Conservation (phyloP, 1,139 yeast genomes). For the Suhomyces wounanorum region DNA sequence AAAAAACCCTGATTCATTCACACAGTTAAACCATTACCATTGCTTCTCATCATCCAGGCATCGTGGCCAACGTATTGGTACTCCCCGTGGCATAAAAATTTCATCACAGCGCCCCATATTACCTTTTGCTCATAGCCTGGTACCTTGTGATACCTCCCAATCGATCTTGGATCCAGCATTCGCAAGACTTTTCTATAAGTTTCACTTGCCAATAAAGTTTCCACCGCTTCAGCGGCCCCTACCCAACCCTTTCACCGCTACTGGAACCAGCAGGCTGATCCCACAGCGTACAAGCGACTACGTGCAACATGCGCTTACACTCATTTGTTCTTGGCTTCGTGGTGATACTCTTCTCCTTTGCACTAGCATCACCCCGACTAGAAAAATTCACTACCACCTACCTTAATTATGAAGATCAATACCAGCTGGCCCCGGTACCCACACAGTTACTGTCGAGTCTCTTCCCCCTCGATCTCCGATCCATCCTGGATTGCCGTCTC, state of each 20-base stretch:
- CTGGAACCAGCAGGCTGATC: not conserved
- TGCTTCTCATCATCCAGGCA: not conserved
- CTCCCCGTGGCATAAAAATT: not conserved
- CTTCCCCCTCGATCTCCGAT: slow-evolving; percentile 40
- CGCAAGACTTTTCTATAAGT: not conserved
- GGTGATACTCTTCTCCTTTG: slow-evolving; percentile 8
- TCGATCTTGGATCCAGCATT: not conserved
- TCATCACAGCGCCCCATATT: not conserved
- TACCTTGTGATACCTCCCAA: not conserved
- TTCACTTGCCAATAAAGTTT: not conserved
- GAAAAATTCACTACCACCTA: slow-evolving; percentile 24
- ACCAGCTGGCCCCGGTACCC: slow-evolving; percentile 7
- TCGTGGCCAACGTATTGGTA: not conserved
- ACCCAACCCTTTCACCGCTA: not conserved
- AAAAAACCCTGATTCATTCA: not conserved
- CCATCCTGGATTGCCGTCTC: slow-evolving; percentile 57
- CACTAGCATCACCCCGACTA: slow-evolving; percentile 28
- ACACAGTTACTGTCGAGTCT: slow-evolving; percentile 15
- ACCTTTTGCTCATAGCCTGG: not conserved
- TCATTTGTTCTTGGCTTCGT: slow-evolving; percentile 10
- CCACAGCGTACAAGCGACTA: not conserved
- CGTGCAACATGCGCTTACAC: slow-evolving; percentile 11
- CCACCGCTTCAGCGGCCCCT: not conserved
- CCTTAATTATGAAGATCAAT: slow-evolving; percentile 10
- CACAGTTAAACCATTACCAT: not conserved